Conservation (phyloP, 305 asterid species). For the Plantago coronopus region DNA sequence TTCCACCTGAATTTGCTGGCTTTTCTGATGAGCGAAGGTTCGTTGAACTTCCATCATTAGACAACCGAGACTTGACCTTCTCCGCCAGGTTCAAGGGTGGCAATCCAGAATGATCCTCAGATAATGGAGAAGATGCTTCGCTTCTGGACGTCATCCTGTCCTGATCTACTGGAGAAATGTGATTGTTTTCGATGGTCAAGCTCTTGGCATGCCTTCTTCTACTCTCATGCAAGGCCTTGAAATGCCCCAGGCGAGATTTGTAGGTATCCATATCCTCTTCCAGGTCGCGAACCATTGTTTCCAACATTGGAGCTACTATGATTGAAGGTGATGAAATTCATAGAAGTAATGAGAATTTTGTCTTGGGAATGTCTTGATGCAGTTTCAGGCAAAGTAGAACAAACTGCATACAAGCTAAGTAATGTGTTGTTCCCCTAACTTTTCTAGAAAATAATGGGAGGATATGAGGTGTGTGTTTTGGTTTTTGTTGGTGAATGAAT, state of each 20-base stretch:
- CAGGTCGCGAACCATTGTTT: constrained; percentile 33
- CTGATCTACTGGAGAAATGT: neutral
- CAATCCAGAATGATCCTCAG: constrained; percentile 14
- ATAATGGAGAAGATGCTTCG: constrained; percentile 2
- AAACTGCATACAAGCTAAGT: neutral
- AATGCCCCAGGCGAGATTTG: constrained; percentile 21
- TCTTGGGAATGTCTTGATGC: neutral
- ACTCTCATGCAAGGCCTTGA: constrained; percentile 28
- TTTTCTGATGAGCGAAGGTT: constrained; percentile 15
- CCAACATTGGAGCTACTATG: neutral
- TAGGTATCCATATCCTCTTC: constrained; percentile 27
- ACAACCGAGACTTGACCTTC: constrained; percentile 24
- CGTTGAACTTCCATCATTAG: constrained; percentile 23
- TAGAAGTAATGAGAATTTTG: neutral
- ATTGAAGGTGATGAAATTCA: neutral
- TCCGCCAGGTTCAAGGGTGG: constrained; percentile 27
- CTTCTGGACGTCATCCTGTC: constrained; percentile 10
- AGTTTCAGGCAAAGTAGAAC: neutral
- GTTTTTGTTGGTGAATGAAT: neutral
- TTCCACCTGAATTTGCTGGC: constrained; percentile 36
- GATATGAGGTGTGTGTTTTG: neutral
- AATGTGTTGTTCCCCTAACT: neutral
- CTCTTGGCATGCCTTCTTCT: constrained; percentile 22
- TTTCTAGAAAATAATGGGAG: neutral
- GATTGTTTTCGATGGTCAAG: constrained; percentile 24